phyloP scores from a whole-genome alignment of 208 protist genomes.

The Herpetomonas tarakana region DNA sequence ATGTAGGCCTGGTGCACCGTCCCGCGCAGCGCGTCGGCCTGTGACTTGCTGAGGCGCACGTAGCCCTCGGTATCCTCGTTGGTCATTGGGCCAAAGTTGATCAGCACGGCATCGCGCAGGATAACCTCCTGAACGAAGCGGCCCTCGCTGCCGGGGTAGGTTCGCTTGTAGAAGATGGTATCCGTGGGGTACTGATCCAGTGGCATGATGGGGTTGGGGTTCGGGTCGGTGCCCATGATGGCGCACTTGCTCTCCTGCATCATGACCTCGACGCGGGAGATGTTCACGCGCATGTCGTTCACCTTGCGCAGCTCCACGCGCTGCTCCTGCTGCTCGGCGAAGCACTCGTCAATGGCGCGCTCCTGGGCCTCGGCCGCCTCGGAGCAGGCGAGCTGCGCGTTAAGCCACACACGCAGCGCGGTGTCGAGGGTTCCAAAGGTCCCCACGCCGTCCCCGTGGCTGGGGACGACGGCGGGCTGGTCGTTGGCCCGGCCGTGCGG shows the following conservation, averaged over 20 bases:
- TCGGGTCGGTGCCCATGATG: conserved; percentile 37
- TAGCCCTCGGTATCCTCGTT: conserved; percentile 44
- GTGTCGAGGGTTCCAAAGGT: conserved; percentile 24
- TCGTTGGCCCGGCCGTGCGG: conserved; percentile 7
- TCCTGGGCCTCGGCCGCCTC: conserved; percentile 53
- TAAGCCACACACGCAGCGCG: conserved; percentile 47
- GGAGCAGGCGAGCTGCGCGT: conserved; percentile 62
- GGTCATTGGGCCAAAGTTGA: conserved; percentile 54
- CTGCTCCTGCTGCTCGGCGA: conserved; percentile 72
- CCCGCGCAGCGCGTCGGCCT: conserved; percentile 30
- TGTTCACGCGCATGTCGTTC: conserved; percentile 66
- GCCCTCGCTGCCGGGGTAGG: conserved; percentile 34
- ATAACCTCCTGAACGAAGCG: conserved; percentile 66
- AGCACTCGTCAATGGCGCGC: conserved; percentile 54
- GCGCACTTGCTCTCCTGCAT: conserved; percentile 53
- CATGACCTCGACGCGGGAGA: conserved; percentile 48
- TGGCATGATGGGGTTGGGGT: conserved; percentile 35
- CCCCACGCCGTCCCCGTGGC: conserved; percentile 10
- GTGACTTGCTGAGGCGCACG: conserved; percentile 43
- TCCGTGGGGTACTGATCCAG: conserved; percentile 39
- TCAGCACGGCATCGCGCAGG: conserved; percentile 44
- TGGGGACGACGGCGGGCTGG: background rate
- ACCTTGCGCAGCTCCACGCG: conserved; percentile 63
- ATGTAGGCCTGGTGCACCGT: conserved; percentile 34
- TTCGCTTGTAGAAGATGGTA: conserved; percentile 52